Percentiles rank a stretch among this genome's conserved stretches.
These are phyloP conservation scores for Murraya paniculata DNA, from an alignment of 345 rosid species.

Conservation along the genomic window DNA sequence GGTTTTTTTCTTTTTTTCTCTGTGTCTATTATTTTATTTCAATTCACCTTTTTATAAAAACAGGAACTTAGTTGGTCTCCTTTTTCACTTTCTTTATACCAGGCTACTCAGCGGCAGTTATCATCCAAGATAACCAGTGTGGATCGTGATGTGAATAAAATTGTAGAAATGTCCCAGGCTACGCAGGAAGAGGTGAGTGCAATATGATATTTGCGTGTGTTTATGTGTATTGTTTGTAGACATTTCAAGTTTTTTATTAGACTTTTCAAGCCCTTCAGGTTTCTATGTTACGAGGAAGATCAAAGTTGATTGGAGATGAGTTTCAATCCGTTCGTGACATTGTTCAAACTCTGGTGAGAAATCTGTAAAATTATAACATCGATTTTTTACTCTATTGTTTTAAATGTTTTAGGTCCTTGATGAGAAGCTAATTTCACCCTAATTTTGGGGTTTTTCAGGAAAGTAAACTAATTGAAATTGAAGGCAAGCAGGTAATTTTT, in stretches of 20 bases:
- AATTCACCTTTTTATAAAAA: not conserved
- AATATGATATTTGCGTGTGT: not conserved
- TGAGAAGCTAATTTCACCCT: not conserved
- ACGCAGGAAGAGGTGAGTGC: constrained; percentile 64
- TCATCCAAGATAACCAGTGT: constrained; percentile 54
- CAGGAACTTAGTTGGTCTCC: not conserved
- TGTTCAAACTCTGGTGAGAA: constrained; percentile 72
- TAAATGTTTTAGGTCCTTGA: not conserved
- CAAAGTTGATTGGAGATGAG: constrained; percentile 41
- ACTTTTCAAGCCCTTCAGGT: constrained; percentile 37
- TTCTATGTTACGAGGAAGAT: constrained; percentile 43
- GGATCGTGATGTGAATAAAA: constrained; percentile 50
- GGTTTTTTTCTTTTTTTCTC: not conserved
- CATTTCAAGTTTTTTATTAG: constrained; percentile 15
- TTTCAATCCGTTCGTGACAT: constrained; percentile 57
- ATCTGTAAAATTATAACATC: constrained; percentile 10
- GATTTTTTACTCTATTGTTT: not conserved
- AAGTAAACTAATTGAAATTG: constrained; percentile 52
- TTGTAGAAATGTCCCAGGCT: constrained; percentile 46
- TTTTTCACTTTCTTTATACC: constrained; percentile 8
- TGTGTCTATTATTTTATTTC: not conserved
- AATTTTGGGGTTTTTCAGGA: constrained; percentile 36
- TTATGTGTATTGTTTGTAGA: constrained; percentile 6
- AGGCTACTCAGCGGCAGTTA: constrained; percentile 67
- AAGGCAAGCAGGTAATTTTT: constrained; percentile 64